These are phyloP conservation scores for Yamadazyma atlantica DNA, from an alignment of 1,139 yeast species.

Conservation along the genomic window DNA sequence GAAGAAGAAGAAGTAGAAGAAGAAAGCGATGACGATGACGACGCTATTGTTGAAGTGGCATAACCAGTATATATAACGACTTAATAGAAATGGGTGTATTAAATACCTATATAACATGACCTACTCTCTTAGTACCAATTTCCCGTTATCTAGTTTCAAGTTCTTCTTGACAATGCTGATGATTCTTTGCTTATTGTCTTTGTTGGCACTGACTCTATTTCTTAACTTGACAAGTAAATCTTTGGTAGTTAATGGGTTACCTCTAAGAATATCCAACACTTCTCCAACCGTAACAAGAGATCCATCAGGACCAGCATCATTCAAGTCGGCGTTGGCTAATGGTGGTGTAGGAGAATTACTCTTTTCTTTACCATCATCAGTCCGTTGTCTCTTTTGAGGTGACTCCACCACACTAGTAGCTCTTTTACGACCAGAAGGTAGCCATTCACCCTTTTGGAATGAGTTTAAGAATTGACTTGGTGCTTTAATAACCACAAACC, in stretches of 20 bases:
- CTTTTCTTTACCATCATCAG: conserved; percentile 11
- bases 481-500: conserved; percentile 67
- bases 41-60: conserved; percentile 50
- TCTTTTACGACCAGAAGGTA: conserved; percentile 58
- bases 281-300: conserved; percentile 66
- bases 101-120: background rate
- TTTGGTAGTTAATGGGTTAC: conserved; percentile 64
- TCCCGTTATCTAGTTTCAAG: conserved; percentile 66
- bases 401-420: conserved; percentile 20
- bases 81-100: no score
- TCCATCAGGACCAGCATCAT: conserved; percentile 41
- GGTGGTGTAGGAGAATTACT: conserved; percentile 19
- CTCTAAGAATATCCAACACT: conserved; percentile 62
- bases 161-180: conserved; percentile 68
- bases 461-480: conserved; percentile 58
- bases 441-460: conserved; percentile 85
- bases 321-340: conserved; percentile 23
- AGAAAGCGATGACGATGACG: conserved; percentile 35
- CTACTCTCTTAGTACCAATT: conserved; percentile 56
- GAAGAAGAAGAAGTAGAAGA: conserved; percentile 33
- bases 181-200: conserved; percentile 68
- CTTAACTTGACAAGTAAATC: conserved; percentile 62
- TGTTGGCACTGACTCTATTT: conserved; percentile 63
- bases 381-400: conserved; percentile 36
- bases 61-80: background rate